phyloP scores from a whole-genome alignment of 768 basidiomycete species.

The Multifurca ochricompacta region DNA sequence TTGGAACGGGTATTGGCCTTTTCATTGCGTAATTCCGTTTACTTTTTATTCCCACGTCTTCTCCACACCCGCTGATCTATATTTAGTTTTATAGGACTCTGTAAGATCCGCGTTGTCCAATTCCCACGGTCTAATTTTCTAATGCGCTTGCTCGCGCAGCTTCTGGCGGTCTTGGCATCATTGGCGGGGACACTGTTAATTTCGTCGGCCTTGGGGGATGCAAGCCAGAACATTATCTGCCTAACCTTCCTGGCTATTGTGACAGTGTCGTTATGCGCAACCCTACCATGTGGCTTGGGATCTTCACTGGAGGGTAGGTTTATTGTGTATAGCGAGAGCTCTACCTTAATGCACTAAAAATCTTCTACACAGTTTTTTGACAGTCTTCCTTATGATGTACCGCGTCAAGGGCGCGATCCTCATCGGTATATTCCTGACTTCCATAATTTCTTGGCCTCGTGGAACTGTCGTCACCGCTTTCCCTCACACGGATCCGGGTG shows the following conservation, averaged over 20 bases:
- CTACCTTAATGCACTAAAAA: not conserved
- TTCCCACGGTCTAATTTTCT: not conserved
- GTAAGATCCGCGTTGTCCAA: constrained; percentile 30
- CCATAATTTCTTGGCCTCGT: constrained; percentile 86
- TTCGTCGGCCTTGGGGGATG: constrained; percentile 77
- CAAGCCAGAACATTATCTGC: constrained; percentile 37
- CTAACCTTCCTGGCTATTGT: constrained; percentile 52
- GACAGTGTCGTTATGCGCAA: constrained; percentile 53
- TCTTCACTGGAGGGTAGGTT: constrained; percentile 72
- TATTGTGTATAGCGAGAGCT: not conserved
- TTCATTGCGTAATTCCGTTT: constrained; percentile 51
- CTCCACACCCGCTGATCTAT: not conserved
- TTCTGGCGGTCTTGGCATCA: constrained; percentile 59
- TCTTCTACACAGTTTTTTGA: constrained; percentile 46
- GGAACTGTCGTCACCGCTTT: constrained; percentile 74
- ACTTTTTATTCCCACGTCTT: constrained; percentile 1
- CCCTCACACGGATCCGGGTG: constrained; percentile 60
- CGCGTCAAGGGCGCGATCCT: constrained; percentile 78
- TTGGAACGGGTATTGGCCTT: constrained; percentile 80
- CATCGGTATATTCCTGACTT: constrained; percentile 76
- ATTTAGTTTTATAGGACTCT: constrained; percentile 64
- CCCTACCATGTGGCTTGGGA: constrained; percentile 84
- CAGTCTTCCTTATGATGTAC: constrained; percentile 75
- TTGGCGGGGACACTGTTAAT: constrained; percentile 65
- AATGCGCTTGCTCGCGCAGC: constrained; percentile 35